Evolutionary conservation across 2,329 filamentous ascomycete genomes (phyloP).

Genomic region (Exophiala oligosperma): DNA sequence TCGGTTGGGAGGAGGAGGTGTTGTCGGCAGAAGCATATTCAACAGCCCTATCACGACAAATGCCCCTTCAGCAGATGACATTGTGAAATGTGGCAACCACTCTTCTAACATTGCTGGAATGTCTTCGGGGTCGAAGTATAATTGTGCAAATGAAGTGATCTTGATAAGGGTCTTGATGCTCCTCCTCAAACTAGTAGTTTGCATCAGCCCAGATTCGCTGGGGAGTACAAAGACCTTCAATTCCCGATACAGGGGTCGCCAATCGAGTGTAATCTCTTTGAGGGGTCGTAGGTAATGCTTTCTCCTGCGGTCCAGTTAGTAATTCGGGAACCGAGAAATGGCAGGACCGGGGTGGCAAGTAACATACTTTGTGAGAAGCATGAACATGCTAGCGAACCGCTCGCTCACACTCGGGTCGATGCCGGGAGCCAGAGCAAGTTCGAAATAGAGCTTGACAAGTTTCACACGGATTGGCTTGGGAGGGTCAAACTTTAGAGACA

Average conservation of each 20-base stretch:
- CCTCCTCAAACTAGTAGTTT: conserved; percentile 62
- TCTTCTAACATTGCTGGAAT: conserved; percentile 79
- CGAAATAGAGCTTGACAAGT: conserved; percentile 90
- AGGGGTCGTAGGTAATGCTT: conserved; percentile 93
- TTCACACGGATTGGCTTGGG: conserved; percentile 78
- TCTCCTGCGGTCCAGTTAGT: conserved; percentile 59
- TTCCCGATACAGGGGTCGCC: conserved; percentile 89
- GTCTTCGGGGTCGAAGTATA: conserved; percentile 89
- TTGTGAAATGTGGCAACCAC: conserved; percentile 83
- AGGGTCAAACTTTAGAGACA: conserved; percentile 96
- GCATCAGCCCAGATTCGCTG: conserved; percentile 68
- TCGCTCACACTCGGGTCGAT: conserved; percentile 80
- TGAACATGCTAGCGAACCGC: conserved; percentile 94
- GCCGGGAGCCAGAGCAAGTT: conserved; percentile 85
- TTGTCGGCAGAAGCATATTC: conserved; percentile 84
- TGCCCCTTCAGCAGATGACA: conserved; percentile 85
- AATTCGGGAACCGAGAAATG: neutral
- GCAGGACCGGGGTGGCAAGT: neutral
- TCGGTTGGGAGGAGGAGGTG: conserved; percentile 69
- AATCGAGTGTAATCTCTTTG: conserved; percentile 88
- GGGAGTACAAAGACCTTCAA: conserved; percentile 88
- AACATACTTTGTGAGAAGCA: conserved; percentile 85
- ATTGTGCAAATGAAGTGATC: conserved; percentile 83
- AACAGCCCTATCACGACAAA: conserved; percentile 89
- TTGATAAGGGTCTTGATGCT: conserved; percentile 77